Evolutionary conservation across 1,139 yeast species (phyloP).

Genomic region (Arxiozyma heterogenica): DNA sequence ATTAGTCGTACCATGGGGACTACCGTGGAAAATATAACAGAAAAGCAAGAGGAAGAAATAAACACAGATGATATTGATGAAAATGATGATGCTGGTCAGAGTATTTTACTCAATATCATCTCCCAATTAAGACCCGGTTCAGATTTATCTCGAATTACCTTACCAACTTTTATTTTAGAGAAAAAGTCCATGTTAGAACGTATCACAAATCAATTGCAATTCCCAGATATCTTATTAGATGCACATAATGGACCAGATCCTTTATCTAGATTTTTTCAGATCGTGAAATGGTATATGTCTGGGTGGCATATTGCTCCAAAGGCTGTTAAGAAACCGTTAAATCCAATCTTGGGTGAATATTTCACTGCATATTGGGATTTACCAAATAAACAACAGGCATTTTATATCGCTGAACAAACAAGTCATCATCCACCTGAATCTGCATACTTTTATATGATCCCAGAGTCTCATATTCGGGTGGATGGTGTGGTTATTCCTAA

Average conservation of each 20-base stretch:
- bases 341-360: slow-evolving; percentile 87
- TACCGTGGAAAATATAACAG: not conserved
- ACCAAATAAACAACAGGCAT: slow-evolving; percentile 62
- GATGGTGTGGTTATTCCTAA: slow-evolving; percentile 86
- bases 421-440: slow-evolving; percentile 99
- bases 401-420: slow-evolving; percentile 84
- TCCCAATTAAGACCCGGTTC: slow-evolving; percentile 88
- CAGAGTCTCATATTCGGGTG: slow-evolving; percentile 69
- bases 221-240: slow-evolving; percentile 61
- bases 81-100: slow-evolving; percentile 82
- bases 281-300: slow-evolving; percentile 82
- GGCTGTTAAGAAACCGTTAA: slow-evolving; percentile 93
- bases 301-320: slow-evolving; percentile 98
- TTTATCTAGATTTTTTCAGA: slow-evolving; percentile 56
- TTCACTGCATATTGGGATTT: slow-evolving; percentile 90
- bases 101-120: slow-evolving; percentile 75
- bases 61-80: slow-evolving; percentile 74
- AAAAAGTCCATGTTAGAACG: slow-evolving; percentile 94
- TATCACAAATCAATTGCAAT: slow-evolving; percentile 80
- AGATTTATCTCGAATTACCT: slow-evolving; percentile 79
- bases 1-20: not conserved
- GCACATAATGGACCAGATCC: slow-evolving; percentile 58
- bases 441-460: slow-evolving; percentile 80
- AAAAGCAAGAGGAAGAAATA: not conserved
- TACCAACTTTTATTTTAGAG: slow-evolving; percentile 90